Evolutionary conservation across 345 rosid genomes (phyloP), one percentile per base, ranked within the genome.

Genomic region (Brassica nigra): DNA sequence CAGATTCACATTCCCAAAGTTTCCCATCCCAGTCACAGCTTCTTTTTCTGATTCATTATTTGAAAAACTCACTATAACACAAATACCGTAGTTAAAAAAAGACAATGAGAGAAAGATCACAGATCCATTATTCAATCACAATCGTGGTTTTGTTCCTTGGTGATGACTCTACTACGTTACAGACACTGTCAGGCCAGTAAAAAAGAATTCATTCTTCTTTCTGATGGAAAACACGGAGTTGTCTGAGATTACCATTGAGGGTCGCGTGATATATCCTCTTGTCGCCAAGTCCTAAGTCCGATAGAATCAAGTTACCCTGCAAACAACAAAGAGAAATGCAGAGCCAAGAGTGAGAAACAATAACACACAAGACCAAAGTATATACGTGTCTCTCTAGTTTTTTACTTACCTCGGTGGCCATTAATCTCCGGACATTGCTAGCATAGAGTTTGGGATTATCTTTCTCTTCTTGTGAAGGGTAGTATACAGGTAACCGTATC

Each of bases 191-290:
- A 80, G 31, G 27, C 76, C 62, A 70, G 62, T 55, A 55, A 75
- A 28, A 15, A 47, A 8, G 18, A 16, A 4, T 12, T 76, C 76
- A 76, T 66, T 81, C 83, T 44, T 81, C 83, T 81, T 95, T 95
- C 89, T 88, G 92, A 93, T 89, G 99, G 92, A 92, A 90, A 87
- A 86, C 97, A 90, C 86, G 91, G 88, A 89, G 88, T 94, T 88
- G 92, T 85, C 94, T 87, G 89, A 88, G 92, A 90, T 95, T 95
- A 95, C 99, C 98, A 85, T 93, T 91, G 90, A 93, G 97, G 75
- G 99, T 97, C 11, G 98, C 89, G 82, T 88, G 98, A 81, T 95
- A 95, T 86, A 90, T 86, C 84, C 99, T 89, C 86, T 95, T 95
- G 91, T 93, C 99, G 33, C 95, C 84, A 67, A 95, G 89, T 82